Base-by-base conservation (phyloP, 768 basidiomycete species). In the Lactarius psammicola region DNA sequence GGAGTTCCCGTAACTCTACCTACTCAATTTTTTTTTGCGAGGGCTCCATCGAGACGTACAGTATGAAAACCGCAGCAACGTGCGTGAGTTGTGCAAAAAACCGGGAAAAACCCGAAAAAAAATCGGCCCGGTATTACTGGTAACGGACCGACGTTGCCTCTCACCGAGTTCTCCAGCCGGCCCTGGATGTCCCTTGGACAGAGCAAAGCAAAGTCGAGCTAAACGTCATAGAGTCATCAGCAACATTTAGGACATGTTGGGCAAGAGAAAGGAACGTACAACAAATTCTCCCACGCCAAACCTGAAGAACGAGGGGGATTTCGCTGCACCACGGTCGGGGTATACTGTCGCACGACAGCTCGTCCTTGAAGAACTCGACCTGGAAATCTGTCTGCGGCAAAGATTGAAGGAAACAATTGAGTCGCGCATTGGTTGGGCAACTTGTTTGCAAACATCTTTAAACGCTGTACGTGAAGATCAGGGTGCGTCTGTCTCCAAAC, bases 401-500 rank as follows among this genome's bases (percentile, higher is more conserved):
- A 76, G 80, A 26, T 72, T 83, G 54, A 73, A 74, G 13, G 75
- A 74, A n/a, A 79, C 80, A 11, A 73, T 81, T 2, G 74, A 80
- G 62, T 79, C 81, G 26, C 77, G 82, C 31, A 75, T 84, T 18
- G 76, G 78, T 44, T 83, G 82, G 82, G 80, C 80, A 4, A 79
- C 38, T 70, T 77, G n/a, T 69, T 81, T 65, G 73, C 79, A 67
- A 72, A 78, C 17, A 72, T 78, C 17, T 67, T 81, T 18, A 57
- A 74, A 34, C 72, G 64, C 7, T 66, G 56, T 55, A 17, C 5
- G 31, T 9, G 63, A 55, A n/a, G 57, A 18, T 11, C 53, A 36
- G 5, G 56, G 64, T 67, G 26, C 42, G 60, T 56, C 36, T 36
- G 11, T 59, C n/a, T 38, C 54, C 13, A 26, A 4, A 10, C 8